Evolutionary conservation across 2,329 filamentous ascomycete genomes (phyloP), one percentile per base, ranked within the genome.

Genomic region (Beauveria rudraprayagi): DNA sequence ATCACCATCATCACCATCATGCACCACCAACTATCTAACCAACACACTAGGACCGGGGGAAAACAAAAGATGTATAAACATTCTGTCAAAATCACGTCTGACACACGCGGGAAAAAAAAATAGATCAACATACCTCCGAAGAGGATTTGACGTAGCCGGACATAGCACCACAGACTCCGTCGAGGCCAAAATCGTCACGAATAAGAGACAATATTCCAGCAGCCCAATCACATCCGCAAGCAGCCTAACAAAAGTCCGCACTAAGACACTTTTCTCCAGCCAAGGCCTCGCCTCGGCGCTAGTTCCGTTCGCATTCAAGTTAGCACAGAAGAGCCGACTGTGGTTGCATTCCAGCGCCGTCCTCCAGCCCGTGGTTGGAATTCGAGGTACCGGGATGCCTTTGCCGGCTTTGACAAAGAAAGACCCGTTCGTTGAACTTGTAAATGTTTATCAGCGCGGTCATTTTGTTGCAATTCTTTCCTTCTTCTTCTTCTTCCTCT

Each of bases 261-360:
- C 56, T 51, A 47, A 60, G 50, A 60, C 57, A 60, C 26, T 53
- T 26, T 60, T 54, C 28, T 24, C 28, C 26, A 30, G 37, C 37
- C 41, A 26, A 28, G 54, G 11, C 17, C 16, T 46, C 11, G 28
- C 6, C 51, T 22, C 16, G 28, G 56, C 26, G 41, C 19, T 19
- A 22, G 40, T 54, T 54, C 57, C 28, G 57, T 41, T 54, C 9
- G 40, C 57, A 40, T 44, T 24, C 44, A 51, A 34, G 11, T 44
- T 43, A 50, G 51, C 51, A 54, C 9, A 24, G 40, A 47, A 43
- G 37, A 41, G 17, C 28, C 41, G 19, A 16, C 44, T 22, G 40
- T 43, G 24, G 46, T 53, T 51, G 53, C 60, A 61, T 61, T 61
- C 60, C 60, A 61, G 28, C 44, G 37, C 60, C 52, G 14, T 40